These are phyloP conservation scores for Marasmius fiardii DNA, from an alignment of 1,284 basidiomycete species.

Conservation along the genomic window DNA sequence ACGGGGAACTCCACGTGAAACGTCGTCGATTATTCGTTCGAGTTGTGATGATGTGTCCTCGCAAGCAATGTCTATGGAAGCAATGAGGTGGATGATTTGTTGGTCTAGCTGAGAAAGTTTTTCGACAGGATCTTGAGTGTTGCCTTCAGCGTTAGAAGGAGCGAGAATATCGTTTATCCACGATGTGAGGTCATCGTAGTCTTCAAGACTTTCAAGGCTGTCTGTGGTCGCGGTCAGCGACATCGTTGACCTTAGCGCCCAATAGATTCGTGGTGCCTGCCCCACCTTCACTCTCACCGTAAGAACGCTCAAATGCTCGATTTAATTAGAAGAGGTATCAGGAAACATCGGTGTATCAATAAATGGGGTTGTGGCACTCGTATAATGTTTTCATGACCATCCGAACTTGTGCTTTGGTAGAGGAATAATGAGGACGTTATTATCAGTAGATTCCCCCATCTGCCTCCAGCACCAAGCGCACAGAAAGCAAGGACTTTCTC, in stretches of 20 bases:
- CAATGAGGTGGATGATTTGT: conserved; percentile 69
- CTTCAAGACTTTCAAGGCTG: conserved; percentile 27
- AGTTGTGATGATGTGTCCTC: conserved; percentile 84
- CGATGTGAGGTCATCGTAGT: conserved; percentile 46
- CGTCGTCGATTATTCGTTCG: conserved; percentile 86
- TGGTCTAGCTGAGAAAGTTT: conserved; percentile 72
- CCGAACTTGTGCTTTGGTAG: conserved; percentile 43
- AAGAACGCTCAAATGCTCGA: too few species aligned
- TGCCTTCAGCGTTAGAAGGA: conserved; percentile 27
- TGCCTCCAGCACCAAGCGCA: conserved; percentile 70
- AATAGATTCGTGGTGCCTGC: too few species aligned
- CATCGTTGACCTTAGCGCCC: neutral
- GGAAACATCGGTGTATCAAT: too few species aligned
- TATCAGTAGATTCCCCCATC: conserved; percentile 54
- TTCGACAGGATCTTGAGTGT: conserved; percentile 13
- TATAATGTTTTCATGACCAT: conserved; percentile 17
- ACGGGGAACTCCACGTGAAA: conserved; percentile 83
- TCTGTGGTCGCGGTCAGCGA: conserved; percentile 6
- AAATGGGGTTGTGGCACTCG: too few species aligned
- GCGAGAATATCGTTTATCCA: conserved; percentile 66
- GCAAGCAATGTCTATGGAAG: conserved; percentile 75
- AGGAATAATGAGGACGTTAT: conserved; percentile 46
- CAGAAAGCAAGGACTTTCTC: conserved; percentile 71
- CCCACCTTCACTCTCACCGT: too few species aligned
- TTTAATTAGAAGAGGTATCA: too few species aligned